phyloP scores from a whole-genome alignment of 306 rosid genomes.

The Prunus padus region DNA sequence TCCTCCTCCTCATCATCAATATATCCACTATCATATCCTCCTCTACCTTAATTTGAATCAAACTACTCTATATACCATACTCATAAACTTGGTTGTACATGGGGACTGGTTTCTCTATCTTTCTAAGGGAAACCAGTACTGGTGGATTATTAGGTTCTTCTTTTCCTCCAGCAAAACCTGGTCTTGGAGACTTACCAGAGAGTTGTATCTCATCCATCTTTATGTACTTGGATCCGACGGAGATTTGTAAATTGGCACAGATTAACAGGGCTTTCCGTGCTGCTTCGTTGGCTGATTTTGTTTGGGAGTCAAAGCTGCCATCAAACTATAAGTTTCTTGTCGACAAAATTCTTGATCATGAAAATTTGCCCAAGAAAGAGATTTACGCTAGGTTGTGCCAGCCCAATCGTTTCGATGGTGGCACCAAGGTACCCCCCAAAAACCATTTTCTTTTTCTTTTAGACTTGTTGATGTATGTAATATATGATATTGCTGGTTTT shows the following conservation, averaged over 20 bases:
- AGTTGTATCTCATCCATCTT: constrained; percentile 56
- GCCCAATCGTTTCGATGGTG: constrained; percentile 56
- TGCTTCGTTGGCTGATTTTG: constrained; percentile 69
- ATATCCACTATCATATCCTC: constrained; percentile 36
- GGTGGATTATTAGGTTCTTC: constrained; percentile 8
- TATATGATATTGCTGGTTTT: not conserved
- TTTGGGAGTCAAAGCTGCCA: constrained; percentile 79
- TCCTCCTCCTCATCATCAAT: constrained; percentile 18
- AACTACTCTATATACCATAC: not conserved
- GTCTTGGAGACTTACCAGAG: constrained; percentile 70
- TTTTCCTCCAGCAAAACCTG: constrained; percentile 20
- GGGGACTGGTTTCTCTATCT: constrained; percentile 59
- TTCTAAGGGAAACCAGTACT: not conserved
- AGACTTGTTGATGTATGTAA: not conserved
- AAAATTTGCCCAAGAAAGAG: constrained; percentile 42
- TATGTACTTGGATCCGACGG: constrained; percentile 57
- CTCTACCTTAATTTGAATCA: constrained; percentile 33
- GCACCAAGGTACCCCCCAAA: constrained; percentile 42
- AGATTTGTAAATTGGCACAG: constrained; percentile 64
- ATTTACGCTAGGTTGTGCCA: constrained; percentile 54
- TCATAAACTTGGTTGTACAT: constrained; percentile 17
- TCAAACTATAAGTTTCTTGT: constrained; percentile 44
- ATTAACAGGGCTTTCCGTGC: constrained; percentile 51
- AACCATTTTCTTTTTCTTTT: not conserved
- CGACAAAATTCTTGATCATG: constrained; percentile 26